Evolutionary conservation across 768 basidiomycete genomes (phyloP).

Genomic region (Coprinopsis sp.): DNA sequence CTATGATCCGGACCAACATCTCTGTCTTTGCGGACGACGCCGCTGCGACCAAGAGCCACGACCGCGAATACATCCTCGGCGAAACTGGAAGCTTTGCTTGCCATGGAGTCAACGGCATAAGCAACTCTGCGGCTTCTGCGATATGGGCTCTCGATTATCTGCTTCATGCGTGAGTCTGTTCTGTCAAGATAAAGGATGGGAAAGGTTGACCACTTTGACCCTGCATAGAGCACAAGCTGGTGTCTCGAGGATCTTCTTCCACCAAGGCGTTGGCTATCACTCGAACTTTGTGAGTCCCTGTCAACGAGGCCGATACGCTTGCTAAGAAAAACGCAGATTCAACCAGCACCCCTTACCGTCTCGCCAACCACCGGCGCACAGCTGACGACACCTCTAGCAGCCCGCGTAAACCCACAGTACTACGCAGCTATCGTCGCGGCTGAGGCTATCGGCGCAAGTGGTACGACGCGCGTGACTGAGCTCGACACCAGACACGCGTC

Average conservation of each 20-base stretch:
- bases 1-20: conserved; percentile 50
- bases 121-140: conserved; percentile 64
- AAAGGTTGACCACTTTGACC: neutral
- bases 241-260: conserved; percentile 53
- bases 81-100: conserved; percentile 51
- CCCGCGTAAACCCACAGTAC: conserved; percentile 62
- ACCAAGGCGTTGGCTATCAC: conserved; percentile 65
- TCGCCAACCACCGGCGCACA: conserved; percentile 53
- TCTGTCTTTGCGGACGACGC: conserved; percentile 48
- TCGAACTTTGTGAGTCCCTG: conserved; percentile 48
- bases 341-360: conserved; percentile 52
- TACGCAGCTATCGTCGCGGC: conserved; percentile 59
- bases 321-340: conserved; percentile 39
- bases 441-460: conserved; percentile 48
- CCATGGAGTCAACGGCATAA: conserved; percentile 49
- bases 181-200: neutral
- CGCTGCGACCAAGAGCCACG: conserved; percentile 36
- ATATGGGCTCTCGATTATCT: conserved; percentile 67
- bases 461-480: conserved; percentile 39
- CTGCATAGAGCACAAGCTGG: conserved; percentile 41
- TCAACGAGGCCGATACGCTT: neutral
- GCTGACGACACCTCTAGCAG: conserved; percentile 43
- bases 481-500: conserved; percentile 39
- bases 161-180: conserved; percentile 41
- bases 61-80: conserved; percentile 58